phyloP scores from a whole-genome alignment of 2,329 filamentous ascomycete genomes.

The Aspergillus cejpii region DNA sequence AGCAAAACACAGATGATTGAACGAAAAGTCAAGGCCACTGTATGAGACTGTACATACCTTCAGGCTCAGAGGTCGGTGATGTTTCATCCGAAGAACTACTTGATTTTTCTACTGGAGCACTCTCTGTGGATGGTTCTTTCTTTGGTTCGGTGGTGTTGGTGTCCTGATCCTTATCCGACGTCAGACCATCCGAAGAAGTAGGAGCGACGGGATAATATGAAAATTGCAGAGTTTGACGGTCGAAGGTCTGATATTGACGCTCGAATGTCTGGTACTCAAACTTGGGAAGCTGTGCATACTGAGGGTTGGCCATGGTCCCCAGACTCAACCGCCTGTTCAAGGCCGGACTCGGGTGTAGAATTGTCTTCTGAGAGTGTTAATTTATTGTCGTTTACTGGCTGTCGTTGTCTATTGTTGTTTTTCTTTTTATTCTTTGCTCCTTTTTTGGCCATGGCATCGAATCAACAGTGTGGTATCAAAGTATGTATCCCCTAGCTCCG shows the following conservation, averaged over 20 bases:
- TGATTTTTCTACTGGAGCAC: slow-evolving; percentile 19
- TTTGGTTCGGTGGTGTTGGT: slow-evolving; percentile 24
- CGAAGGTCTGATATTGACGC: slow-evolving; percentile 41
- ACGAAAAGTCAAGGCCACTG: neutral
- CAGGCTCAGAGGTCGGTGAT: slow-evolving; percentile 22
- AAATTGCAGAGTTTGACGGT: slow-evolving; percentile 35
- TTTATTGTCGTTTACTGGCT: slow-evolving; percentile 24
- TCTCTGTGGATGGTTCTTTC: slow-evolving; percentile 14
- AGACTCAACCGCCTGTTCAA: slow-evolving; percentile 26
- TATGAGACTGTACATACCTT: slow-evolving; percentile 22
- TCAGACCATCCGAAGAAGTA: slow-evolving; percentile 29
- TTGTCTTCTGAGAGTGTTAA: slow-evolving; percentile 19
- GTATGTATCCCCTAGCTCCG: slow-evolving; percentile 9
- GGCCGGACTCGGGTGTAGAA: slow-evolving; percentile 19
- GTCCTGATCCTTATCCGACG: slow-evolving; percentile 34
- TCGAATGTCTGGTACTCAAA: slow-evolving; percentile 41
- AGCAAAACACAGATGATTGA: neutral
- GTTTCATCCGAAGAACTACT: slow-evolving; percentile 22
- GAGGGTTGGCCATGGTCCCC: slow-evolving; percentile 33
- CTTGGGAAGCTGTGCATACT: slow-evolving; percentile 41
- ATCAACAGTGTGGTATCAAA: slow-evolving; percentile 28
- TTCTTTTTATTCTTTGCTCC: slow-evolving; percentile 31
- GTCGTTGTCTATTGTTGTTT: slow-evolving; percentile 22
- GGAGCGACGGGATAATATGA: slow-evolving; percentile 33
- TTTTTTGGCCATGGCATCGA: slow-evolving; percentile 34